phyloP scores from a whole-genome alignment of 208 protist genomes.

The Crithidia expoeki region DNA sequence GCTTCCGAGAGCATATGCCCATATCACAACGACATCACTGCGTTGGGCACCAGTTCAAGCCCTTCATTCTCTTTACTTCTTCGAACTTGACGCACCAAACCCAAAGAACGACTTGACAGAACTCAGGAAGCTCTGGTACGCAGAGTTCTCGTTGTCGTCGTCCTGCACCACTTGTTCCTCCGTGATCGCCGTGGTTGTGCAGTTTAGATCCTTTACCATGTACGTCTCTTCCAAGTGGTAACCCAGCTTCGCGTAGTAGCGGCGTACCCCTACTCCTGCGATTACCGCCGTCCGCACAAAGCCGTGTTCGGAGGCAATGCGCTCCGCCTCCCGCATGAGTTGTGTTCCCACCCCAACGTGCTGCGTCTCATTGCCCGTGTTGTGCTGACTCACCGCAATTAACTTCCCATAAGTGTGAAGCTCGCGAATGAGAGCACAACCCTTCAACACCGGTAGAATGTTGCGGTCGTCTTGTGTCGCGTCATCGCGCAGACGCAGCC shows the following conservation, averaged over 20 bases:
- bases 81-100: conserved; percentile 17
- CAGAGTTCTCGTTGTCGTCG: conserved; percentile 79
- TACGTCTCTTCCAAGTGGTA: conserved; percentile 92
- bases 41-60: no score
- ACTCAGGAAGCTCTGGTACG: conserved; percentile 40
- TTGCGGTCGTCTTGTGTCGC: conserved; percentile 46
- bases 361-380: conserved; percentile 94
- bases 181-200: conserved; percentile 54
- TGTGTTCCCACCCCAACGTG: conserved; percentile 97
- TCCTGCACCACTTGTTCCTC: conserved; percentile 79
- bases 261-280: conserved; percentile 96
- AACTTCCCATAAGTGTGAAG: conserved; percentile 97
- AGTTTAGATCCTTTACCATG: conserved; percentile 80
- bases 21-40: no score
- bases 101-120: conserved; percentile 69
- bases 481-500: conserved; percentile 82
- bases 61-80: no score
- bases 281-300: conserved; percentile 96
- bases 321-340: conserved; percentile 98
- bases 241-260: conserved; percentile 98
- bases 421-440: conserved; percentile 96
- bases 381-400: conserved; percentile 67
- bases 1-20: no score
- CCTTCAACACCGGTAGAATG: conserved; percentile 91
- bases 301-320: conserved; percentile 92